Evolutionary conservation across 2,329 filamentous ascomycete species (phyloP).

Genomic region (Neurospora sp.): DNA sequence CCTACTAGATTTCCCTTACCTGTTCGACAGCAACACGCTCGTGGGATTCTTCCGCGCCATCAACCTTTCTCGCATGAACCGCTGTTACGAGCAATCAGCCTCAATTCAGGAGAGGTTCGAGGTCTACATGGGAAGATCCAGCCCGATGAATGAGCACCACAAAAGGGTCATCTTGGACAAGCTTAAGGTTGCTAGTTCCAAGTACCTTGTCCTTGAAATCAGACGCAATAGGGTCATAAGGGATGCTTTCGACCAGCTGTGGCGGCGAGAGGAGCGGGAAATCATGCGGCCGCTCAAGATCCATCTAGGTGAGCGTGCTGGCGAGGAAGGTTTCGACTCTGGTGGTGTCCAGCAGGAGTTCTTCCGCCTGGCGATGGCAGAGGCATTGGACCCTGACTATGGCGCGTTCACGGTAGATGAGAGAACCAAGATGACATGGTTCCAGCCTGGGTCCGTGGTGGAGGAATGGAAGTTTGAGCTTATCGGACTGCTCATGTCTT

Average conservation of each 20-base stretch:
- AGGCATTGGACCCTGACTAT: conserved; percentile 68
- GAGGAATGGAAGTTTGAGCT: conserved; percentile 87
- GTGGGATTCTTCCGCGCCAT: conserved; percentile 81
- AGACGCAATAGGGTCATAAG: conserved; percentile 56
- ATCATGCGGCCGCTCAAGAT: conserved; percentile 81
- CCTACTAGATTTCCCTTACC: conserved; percentile 68
- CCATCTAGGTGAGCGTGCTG: conserved; percentile 68
- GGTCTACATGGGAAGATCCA: conserved; percentile 44
- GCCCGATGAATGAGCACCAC: conserved; percentile 43
- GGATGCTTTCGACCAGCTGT: conserved; percentile 79
- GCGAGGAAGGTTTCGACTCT: conserved; percentile 85
- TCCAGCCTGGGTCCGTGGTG: conserved; percentile 71
- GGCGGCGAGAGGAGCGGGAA: conserved; percentile 75
- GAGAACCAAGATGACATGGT: conserved; percentile 75
- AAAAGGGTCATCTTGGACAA: conserved; percentile 53
- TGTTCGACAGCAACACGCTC: conserved; percentile 64
- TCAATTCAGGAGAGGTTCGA: conserved; percentile 47
- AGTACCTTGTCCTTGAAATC: conserved; percentile 62
- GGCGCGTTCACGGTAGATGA: conserved; percentile 74
- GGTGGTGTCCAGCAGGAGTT: conserved; percentile 96
- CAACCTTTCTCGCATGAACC: conserved; percentile 80
- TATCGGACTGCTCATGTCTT: conserved; percentile 74
- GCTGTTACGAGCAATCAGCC: conserved; percentile 61
- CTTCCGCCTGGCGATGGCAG: conserved; percentile 73
- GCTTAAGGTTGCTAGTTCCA: conserved; percentile 56